Evolutionary conservation across 176 grass and related monocot genomes (phyloP), one percentile per base, ranked within the genome.

Genomic region (Elymus sibiricus): DNA sequence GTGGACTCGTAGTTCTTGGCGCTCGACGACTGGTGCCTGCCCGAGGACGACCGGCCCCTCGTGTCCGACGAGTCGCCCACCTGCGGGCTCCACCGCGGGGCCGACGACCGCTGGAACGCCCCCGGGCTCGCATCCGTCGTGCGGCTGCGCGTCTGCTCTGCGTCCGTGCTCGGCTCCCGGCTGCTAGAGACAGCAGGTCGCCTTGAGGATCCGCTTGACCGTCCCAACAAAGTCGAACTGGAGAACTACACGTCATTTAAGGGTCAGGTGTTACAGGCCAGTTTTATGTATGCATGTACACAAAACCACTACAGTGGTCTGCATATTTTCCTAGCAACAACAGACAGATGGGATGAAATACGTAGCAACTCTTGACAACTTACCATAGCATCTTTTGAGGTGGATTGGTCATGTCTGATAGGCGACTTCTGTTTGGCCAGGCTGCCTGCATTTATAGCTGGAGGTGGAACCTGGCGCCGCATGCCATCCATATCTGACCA

Each of bases 121-220:
- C 93, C 88, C 5, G 92, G 85, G 70, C 93, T 94, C 82, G 89
- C 95, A 6, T 84, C 91, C 40, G 93, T 74, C 13, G 87, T 88
- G 80, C 79, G 86, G 71, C 60, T 92, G 22, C 76, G 85, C 3
- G 73, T 64, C 64, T 82, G 85, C 70, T 89, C 92, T 4, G 76
- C 77, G 12, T 93, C 84, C 38, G 34, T 90, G 74, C 79, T 86
- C 26, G 62, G 77, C 31, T 90, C 90, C 73, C 88, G 86, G 76
- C 93, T 83, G 59, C 90, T 95, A 82, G 93, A 98, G 86, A 90
- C 93, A 93, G 73, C 96, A 95, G 96, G 93, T 62, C 93, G 92
- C 90, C 96, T 98, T 88, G 96, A 98, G 19, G 93, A 95, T 69
- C 94, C 90, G 84, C 91, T 93, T 91, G 96, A 87, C 63, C 92